phyloP scores from a whole-genome alignment of 2,329 filamentous ascomycete species.

The Dothistroma pini region DNA sequence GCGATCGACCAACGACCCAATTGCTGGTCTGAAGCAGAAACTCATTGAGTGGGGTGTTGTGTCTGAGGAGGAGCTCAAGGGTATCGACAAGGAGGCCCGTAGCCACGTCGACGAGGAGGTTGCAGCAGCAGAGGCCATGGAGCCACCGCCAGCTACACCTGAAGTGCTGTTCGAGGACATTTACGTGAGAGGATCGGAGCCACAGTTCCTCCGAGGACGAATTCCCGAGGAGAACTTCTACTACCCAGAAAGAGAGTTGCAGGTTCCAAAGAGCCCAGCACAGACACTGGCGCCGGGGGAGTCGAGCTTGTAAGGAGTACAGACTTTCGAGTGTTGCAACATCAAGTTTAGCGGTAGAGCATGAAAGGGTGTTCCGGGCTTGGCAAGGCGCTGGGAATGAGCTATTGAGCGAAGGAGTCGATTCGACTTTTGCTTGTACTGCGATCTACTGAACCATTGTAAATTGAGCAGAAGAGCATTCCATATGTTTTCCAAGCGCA shows the following conservation, averaged over 20 bases:
- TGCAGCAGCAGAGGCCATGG: conserved; percentile 83
- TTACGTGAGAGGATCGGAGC: conserved; percentile 85
- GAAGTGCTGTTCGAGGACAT: conserved; percentile 95
- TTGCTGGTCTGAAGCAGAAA: conserved; percentile 97
- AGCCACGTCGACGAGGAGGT: conserved; percentile 85
- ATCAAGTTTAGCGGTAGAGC: conserved; percentile 6
- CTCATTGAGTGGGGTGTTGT: conserved; percentile 92
- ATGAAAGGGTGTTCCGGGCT: conserved; percentile 8
- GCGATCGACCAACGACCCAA: conserved; percentile 97
- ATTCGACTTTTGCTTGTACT: neutral
- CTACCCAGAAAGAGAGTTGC: conserved; percentile 43
- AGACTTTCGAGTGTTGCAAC: conserved; percentile 3
- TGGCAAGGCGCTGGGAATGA: conserved; percentile 8
- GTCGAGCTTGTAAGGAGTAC: conserved; percentile 11
- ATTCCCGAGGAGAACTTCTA: conserved; percentile 92
- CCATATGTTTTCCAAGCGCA: conserved; percentile 5
- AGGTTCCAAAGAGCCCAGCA: conserved; percentile 30
- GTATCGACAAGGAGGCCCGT: conserved; percentile 89
- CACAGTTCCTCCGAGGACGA: conserved; percentile 79
- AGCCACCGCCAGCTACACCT: conserved; percentile 68
- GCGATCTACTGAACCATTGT: conserved; percentile 5
- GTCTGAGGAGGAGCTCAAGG: conserved; percentile 93
- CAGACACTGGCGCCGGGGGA: conserved; percentile 24
- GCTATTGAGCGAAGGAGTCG: neutral
- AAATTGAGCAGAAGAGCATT: conserved; percentile 7